These are phyloP conservation scores for Chaetomium sp. DNA, from an alignment of 2,329 filamentous ascomycete species.

Conservation along the genomic window DNA sequence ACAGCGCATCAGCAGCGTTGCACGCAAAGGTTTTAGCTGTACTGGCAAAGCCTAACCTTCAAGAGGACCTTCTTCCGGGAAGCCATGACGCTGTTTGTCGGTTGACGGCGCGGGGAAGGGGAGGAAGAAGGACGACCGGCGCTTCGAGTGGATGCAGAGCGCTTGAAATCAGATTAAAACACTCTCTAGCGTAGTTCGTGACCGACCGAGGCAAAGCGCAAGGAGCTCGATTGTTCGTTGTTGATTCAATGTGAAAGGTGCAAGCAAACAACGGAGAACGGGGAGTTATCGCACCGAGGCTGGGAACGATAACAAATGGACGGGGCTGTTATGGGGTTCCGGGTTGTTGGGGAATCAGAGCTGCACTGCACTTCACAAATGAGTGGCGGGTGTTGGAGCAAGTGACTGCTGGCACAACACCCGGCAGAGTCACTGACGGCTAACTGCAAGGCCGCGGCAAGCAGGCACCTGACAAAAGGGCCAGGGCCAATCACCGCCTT, in stretches of 20 bases:
- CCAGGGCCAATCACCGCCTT: constrained; percentile 13
- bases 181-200: no score
- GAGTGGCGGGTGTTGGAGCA: constrained; percentile 6
- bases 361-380: background rate
- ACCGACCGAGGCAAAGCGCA: background rate
- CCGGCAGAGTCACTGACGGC: background rate
- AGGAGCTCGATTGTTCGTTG: background rate
- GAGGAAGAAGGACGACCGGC: background rate
- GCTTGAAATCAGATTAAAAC: background rate
- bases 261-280: background rate
- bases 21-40: background rate
- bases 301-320: constrained; percentile 3
- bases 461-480: constrained; percentile 14
- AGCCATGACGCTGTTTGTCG: constrained; percentile 50
- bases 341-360: constrained; percentile 1
- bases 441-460: constrained; percentile 1
- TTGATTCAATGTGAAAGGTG: background rate
- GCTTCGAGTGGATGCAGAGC: background rate
- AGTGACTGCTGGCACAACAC: constrained; percentile 16
- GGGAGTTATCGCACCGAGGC: background rate
- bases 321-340: constrained; percentile 1
- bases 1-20: constrained; percentile 6
- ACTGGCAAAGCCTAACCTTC: constrained; percentile 53
- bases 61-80: constrained; percentile 85
- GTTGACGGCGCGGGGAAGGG: constrained; percentile 13